These are phyloP conservation scores for Penicillium nucicola DNA, from an alignment of 495 filamentous ascomycete genomes.

Conservation along the genomic window DNA sequence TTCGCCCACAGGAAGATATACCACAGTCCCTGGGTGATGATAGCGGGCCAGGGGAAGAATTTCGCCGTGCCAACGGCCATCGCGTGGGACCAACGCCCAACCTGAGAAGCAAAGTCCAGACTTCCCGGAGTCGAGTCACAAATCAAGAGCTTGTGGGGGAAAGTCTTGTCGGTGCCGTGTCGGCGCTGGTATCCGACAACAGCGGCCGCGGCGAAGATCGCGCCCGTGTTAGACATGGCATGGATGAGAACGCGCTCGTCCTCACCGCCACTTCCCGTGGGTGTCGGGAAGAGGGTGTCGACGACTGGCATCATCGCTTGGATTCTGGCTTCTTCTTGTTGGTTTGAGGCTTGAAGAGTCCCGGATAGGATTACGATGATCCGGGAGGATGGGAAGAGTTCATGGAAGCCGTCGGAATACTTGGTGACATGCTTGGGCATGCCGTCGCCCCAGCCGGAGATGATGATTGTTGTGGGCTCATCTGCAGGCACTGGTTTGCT, in stretches of 20 bases:
- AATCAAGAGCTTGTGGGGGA: constrained; percentile 47
- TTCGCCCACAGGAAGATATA: constrained; percentile 26
- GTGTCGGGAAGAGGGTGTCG: constrained; percentile 40
- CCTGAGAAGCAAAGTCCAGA: constrained; percentile 43
- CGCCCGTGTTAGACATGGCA: constrained; percentile 52
- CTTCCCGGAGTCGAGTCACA: constrained; percentile 52
- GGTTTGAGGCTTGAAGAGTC: constrained; percentile 42
- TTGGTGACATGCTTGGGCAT: constrained; percentile 50
- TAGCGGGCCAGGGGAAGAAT: constrained; percentile 48
- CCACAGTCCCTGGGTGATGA: constrained; percentile 44
- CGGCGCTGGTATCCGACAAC: constrained; percentile 42
- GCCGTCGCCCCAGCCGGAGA: constrained; percentile 57
- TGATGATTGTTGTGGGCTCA: constrained; percentile 27
- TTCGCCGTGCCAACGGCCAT: constrained; percentile 49
- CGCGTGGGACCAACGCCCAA: constrained; percentile 47
- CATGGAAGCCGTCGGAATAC: constrained; percentile 50
- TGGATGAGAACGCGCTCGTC: constrained; percentile 41
- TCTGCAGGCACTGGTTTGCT: constrained; percentile 11
- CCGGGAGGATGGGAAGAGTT: constrained; percentile 44
- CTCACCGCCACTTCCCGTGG: constrained; percentile 12
- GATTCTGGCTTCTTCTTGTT: constrained; percentile 39
- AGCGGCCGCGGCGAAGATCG: constrained; percentile 46
- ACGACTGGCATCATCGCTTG: constrained; percentile 48
- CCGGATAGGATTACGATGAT: constrained; percentile 48
- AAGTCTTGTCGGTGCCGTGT: constrained; percentile 27